Evolutionary conservation across 192 early-diverging fungal genomes (phyloP).

Genomic region (Irineochytrium annulatum): DNA sequence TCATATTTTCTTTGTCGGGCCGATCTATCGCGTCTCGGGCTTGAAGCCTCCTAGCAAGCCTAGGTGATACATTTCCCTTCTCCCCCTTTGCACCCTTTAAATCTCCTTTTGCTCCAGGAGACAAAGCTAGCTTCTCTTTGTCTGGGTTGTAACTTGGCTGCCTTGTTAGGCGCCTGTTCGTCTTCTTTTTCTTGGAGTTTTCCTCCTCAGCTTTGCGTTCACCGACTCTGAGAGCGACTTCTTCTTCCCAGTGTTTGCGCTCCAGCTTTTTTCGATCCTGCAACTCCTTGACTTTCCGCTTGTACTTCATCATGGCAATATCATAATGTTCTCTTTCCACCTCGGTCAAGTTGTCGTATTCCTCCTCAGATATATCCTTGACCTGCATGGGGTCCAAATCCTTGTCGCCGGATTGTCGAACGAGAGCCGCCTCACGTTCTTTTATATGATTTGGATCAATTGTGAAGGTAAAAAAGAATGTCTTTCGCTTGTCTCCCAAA

Average conservation of each 20-base stretch:
- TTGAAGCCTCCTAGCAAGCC: slow-evolving; percentile 23
- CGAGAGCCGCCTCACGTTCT: slow-evolving; percentile 36
- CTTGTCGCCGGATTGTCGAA: slow-evolving; percentile 30
- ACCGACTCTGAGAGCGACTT: slow-evolving; percentile 34
- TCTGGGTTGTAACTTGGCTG: slow-evolving; percentile 9
- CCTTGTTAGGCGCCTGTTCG: slow-evolving; percentile 14
- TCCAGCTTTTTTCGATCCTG: slow-evolving; percentile 47
- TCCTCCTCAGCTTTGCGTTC: slow-evolving; percentile 56
- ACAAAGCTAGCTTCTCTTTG: slow-evolving; percentile 33
- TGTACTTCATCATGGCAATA: slow-evolving; percentile 36
- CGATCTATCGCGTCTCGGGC: slow-evolving; percentile 22
- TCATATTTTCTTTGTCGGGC: too few relatives aligned
- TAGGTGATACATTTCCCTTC: slow-evolving; percentile 35
- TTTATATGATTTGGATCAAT: slow-evolving; percentile 39
- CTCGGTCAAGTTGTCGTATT: slow-evolving; percentile 50
- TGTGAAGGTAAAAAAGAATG: slow-evolving; percentile 36
- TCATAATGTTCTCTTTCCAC: slow-evolving; percentile 48
- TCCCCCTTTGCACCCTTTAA: slow-evolving; percentile 13
- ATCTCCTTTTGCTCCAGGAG: slow-evolving; percentile 24
- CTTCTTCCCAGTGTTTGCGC: slow-evolving; percentile 46
- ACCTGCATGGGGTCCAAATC: slow-evolving; percentile 39
- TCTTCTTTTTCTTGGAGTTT: slow-evolving; percentile 29
- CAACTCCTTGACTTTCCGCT: slow-evolving; percentile 41
- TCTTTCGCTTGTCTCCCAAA: slow-evolving; percentile 32
- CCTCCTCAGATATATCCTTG: slow-evolving; percentile 48